A percentile compares a stretch with the other conserved stretches of the same genome.
Conservation (phyloP, 139 green algal genomes). For the Diplosphaera chodatii region DNA sequence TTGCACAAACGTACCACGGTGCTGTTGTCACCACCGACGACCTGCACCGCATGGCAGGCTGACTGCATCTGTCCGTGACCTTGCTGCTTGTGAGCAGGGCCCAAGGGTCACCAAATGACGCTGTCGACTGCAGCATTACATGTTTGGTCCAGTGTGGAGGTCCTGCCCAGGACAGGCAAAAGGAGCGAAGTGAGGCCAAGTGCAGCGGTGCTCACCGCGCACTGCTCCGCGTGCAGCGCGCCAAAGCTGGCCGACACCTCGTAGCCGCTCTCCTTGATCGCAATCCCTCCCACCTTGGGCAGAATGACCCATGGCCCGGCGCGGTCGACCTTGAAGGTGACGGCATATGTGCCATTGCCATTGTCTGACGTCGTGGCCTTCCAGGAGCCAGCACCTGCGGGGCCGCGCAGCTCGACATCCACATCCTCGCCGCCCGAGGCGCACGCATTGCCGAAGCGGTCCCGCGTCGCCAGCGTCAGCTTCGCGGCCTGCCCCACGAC, state of each 20-base stretch:
- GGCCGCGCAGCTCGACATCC: slow-evolving; percentile 4
- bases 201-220: neutral
- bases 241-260: slow-evolving; percentile 13
- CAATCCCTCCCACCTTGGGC: slow-evolving; percentile 8
- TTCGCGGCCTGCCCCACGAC: neutral
- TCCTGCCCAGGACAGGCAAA: too few relatives aligned
- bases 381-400: neutral
- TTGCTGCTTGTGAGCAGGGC: too few relatives aligned
- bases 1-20: too few relatives aligned
- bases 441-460: slow-evolving; percentile 10
- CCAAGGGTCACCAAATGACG: too few relatives aligned
- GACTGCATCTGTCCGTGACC: too few relatives aligned
- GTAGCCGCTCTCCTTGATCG: slow-evolving; percentile 1
- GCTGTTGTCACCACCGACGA: too few relatives aligned
- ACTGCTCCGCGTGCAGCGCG: neutral
- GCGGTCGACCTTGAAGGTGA: slow-evolving; percentile 5
- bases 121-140: too few relatives aligned
- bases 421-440: slow-evolving; percentile 6
- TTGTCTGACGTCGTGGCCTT: slow-evolving; percentile 1
- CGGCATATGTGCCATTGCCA: slow-evolving; percentile 12
- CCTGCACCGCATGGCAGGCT: too few relatives aligned
- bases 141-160: too few relatives aligned
- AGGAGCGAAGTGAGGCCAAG: too few relatives aligned
- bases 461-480: slow-evolving; percentile 5
- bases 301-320: slow-evolving; percentile 7